Percentiles rank a stretch among this genome's conserved stretches.
These are phyloP conservation scores for Leptodermis oblonga DNA, from an alignment of 257 asterid species.

Conservation along the genomic window DNA sequence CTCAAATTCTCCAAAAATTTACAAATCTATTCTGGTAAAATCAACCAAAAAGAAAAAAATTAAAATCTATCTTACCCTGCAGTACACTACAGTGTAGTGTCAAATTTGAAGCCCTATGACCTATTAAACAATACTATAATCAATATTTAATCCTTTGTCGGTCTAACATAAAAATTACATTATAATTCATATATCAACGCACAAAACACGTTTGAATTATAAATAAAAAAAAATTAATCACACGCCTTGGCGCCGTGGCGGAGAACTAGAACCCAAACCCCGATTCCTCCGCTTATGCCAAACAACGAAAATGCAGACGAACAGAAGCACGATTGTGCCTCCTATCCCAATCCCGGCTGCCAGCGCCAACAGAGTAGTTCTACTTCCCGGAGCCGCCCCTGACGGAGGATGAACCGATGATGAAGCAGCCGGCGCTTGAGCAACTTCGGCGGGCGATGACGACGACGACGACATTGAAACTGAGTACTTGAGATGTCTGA, in stretches of 20 bases:
- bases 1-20: not conserved
- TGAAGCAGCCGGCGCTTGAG: not conserved
- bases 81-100: not conserved
- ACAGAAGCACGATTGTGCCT: constrained; percentile 59
- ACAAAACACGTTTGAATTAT: not conserved
- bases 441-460: not conserved
- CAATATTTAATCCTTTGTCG: not conserved
- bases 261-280: constrained; percentile 33
- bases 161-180: not conserved
- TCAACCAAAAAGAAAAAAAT: not conserved
- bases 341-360: constrained; percentile 91
- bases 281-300: constrained; percentile 70
- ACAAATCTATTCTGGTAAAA: not conserved
- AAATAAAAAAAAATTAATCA: not conserved
- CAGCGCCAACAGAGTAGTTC: constrained; percentile 52
- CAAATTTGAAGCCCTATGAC: not conserved
- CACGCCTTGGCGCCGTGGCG: constrained; percentile 51
- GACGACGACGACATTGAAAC: not conserved
- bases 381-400: constrained; percentile 18
- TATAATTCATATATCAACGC: not conserved
- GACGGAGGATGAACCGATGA: constrained; percentile 18
- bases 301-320: constrained; percentile 57
- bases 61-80: too few relatives aligned
- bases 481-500: not conserved
- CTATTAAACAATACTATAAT: not conserved